phyloP scores from a whole-genome alignment of 2,329 filamentous ascomycete genomes.

The Epichloe baconii region DNA sequence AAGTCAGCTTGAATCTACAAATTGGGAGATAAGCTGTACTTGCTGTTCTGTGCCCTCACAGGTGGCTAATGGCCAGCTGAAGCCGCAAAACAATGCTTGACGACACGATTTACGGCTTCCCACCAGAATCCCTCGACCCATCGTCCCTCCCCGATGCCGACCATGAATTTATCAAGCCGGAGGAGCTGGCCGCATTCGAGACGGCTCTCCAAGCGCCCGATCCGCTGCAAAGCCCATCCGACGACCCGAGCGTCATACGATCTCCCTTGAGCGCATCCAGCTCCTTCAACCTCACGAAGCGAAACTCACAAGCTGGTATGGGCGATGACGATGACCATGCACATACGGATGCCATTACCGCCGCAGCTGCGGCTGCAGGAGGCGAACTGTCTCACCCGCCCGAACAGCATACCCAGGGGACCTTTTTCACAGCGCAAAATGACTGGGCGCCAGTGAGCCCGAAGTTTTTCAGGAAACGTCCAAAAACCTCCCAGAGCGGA shows the following conservation, averaged over 20 bases:
- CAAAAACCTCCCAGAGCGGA: constrained; percentile 23
- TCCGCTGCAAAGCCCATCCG: constrained; percentile 48
- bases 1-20: background rate
- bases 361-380: constrained; percentile 25
- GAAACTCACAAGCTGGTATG: constrained; percentile 21
- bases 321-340: constrained; percentile 19
- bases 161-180: constrained; percentile 59
- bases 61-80: background rate
- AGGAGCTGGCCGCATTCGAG: constrained; percentile 66
- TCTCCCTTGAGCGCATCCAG: constrained; percentile 26
- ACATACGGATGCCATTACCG: constrained; percentile 23
- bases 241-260: constrained; percentile 30
- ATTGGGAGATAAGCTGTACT: background rate
- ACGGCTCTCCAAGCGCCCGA: constrained; percentile 74
- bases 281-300: constrained; percentile 30
- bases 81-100: constrained; percentile 11
- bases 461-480: constrained; percentile 36
- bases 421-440: constrained; percentile 79
- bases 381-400: constrained; percentile 18
- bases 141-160: constrained; percentile 65
- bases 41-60: background rate
- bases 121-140: constrained; percentile 52
- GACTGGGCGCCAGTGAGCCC: constrained; percentile 89
- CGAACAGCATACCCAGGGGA: constrained; percentile 19
- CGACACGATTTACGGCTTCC: constrained; percentile 39